Percentiles rank a stretch among this genome's conserved stretches.
Conservation (phyloP, 345 rosid genomes). For the Noccaea caerulescens region DNA sequence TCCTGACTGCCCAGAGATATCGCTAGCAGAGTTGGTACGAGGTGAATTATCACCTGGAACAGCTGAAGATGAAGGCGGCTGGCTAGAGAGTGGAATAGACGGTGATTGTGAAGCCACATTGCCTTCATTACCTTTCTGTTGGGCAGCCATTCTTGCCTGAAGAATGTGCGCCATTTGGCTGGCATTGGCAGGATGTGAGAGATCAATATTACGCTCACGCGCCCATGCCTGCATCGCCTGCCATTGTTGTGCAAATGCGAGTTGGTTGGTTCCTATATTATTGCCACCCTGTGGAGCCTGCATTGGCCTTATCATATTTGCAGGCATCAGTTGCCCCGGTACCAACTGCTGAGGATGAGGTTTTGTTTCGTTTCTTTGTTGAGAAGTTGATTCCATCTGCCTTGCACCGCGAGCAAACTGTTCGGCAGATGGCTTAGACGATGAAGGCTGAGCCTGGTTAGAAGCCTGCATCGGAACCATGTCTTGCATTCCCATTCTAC, state of each 20-base stretch:
- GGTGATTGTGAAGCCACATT: conserved; percentile 56
- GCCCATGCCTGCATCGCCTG: conserved; percentile 90
- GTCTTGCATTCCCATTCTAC: conserved; percentile 88
- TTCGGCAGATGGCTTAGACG: conserved; percentile 73
- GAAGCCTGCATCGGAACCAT: conserved; percentile 69
- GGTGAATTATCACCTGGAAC: conserved; percentile 74
- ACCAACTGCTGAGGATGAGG: conserved; percentile 54
- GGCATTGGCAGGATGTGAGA: conserved; percentile 90
- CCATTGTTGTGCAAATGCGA: conserved; percentile 77
- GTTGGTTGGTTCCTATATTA: conserved; percentile 67
- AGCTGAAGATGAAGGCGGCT: conserved; percentile 69
- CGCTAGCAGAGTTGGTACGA: conserved; percentile 76
- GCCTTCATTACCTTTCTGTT: conserved; percentile 73
- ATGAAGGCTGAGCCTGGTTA: conserved; percentile 79
- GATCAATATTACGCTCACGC: conserved; percentile 80
- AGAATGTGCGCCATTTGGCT: conserved; percentile 81
- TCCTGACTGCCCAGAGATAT: conserved; percentile 79
- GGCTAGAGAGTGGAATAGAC: conserved; percentile 63
- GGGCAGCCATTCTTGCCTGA: conserved; percentile 83
- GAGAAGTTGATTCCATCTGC: conserved; percentile 67
- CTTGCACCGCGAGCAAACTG: conserved; percentile 67
- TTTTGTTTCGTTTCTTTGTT: conserved; percentile 67
- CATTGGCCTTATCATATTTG: conserved; percentile 65
- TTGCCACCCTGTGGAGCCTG: conserved; percentile 67
- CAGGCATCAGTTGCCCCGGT: conserved; percentile 62